phyloP scores from a whole-genome alignment of 2,329 filamentous ascomycete species.

The Gaeumannomyces tritici region DNA sequence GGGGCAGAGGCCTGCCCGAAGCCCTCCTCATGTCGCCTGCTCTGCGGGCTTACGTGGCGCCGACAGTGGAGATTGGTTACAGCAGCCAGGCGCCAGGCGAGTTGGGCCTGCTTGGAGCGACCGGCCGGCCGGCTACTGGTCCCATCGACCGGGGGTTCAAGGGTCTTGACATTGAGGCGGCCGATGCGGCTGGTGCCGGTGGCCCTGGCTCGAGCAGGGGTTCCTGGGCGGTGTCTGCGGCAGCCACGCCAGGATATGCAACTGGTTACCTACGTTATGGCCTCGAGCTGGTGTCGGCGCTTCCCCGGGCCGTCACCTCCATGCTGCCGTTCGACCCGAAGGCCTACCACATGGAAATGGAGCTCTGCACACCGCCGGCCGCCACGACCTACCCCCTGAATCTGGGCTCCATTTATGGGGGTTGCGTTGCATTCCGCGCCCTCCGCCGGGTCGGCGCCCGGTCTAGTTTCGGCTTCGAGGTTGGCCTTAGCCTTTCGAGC shows the following conservation, averaged over 20 bases:
- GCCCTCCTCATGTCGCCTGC: neutral
- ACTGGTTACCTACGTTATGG: constrained; percentile 27
- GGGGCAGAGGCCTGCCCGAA: neutral
- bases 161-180: constrained; percentile 24
- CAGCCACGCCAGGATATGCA: constrained; percentile 17
- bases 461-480: constrained; percentile 32
- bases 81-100: constrained; percentile 17
- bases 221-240: constrained; percentile 31
- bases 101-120: constrained; percentile 16
- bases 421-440: constrained; percentile 32
- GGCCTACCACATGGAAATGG: constrained; percentile 26
- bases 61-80: constrained; percentile 32
- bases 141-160: constrained; percentile 23
- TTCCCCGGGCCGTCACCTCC: constrained; percentile 8
- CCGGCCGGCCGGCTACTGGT: constrained; percentile 20
- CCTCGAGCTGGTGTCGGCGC: constrained; percentile 20
- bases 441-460: constrained; percentile 30
- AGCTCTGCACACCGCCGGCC: constrained; percentile 23
- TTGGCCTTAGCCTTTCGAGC: constrained; percentile 28
- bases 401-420: constrained; percentile 19
- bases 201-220: constrained; percentile 6
- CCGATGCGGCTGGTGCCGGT: constrained; percentile 6
- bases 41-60: constrained; percentile 14
- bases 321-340: neutral
- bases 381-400: neutral